Base-by-base conservation (phyloP, 2,329 filamentous ascomycete genomes). In the Bipolaris zeicola region DNA sequence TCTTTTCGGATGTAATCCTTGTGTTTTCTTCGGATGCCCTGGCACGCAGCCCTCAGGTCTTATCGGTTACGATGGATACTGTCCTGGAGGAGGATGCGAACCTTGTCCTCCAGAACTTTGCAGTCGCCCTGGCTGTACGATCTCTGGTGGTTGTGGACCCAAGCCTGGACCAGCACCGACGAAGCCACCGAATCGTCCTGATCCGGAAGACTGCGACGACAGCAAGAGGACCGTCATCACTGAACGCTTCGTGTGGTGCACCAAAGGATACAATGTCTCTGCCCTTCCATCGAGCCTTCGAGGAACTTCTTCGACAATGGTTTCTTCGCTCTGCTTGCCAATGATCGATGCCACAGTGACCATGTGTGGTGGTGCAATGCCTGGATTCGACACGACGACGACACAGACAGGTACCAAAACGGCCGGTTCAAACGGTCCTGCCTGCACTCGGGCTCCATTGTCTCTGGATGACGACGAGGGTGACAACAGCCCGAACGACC, bases 391-490 rank as follows among this genome's bases (percentile, higher is more conserved):
- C 56, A 61, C 63, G 1, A 63, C 60, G 1, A 38, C 44, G 1
- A 64, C 59, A 0, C 41, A 45, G 14, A 63, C 43, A 13, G 52
- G 34, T n/a, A 60, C 59, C 6, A 33, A 52, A 2, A 60, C 51
- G 34, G 50, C 42, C 6, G 54, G 31, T 5, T 54, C 50, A 18
- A 56, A 60, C 18, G 56, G 34, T 11, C 62, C 60, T 16, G 58
- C 59, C 11, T 73, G 70, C 33, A 68, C 64, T 5, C 50, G 53
- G 3, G 66, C 59, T 7, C 61, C 67, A 6, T 59, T 72, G 4
- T 60, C 51, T n/a, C 54, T 72, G 0, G 68, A 73, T 38, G 69
- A 72, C n/a, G 68, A 72, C 28, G 62, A 72, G 39, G 69, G 69
- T 2, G 59, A 67, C 28, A 69, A 72, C 39, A 62, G 60, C 26